These are phyloP conservation scores for Macadamia integrifolia DNA, from an alignment of 164 flowering plant genomes.

Conservation along the genomic window DNA sequence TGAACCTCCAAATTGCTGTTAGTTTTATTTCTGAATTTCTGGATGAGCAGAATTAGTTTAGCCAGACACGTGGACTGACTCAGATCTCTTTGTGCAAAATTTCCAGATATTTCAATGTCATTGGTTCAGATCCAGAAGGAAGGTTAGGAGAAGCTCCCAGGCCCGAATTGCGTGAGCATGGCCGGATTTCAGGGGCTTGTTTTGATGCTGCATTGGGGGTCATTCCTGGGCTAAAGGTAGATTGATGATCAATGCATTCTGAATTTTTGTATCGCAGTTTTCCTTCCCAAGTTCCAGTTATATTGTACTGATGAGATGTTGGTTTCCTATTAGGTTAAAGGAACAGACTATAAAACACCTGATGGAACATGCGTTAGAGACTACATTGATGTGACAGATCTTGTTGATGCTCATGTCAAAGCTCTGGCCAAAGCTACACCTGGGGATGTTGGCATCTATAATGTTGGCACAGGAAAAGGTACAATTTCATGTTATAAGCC, in stretches of 20 bases:
- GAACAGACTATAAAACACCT: slow-evolving; percentile 77
- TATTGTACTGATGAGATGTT: background rate
- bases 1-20: background rate
- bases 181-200: slow-evolving; percentile 97
- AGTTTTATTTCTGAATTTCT: background rate
- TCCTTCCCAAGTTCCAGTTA: background rate
- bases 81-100: background rate
- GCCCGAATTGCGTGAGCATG: slow-evolving; percentile 96
- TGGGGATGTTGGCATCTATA: slow-evolving; percentile 84
- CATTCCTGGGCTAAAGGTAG: slow-evolving; percentile 84
- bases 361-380: slow-evolving; percentile 96
- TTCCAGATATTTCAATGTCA: slow-evolving; percentile 90
- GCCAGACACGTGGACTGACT: background rate
- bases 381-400: slow-evolving; percentile 92
- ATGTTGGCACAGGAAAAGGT: slow-evolving; percentile 99
- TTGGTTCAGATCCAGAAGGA: slow-evolving; percentile 97
- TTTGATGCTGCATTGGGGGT: slow-evolving; percentile 94
- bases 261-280: background rate
- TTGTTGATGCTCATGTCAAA: slow-evolving; percentile 99
- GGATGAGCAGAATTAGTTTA: background rate
- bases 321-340: slow-evolving; percentile 54
- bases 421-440: slow-evolving; percentile 80
- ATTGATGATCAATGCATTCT: background rate
- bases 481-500: background rate
- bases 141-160: slow-evolving; percentile 95